phyloP scores from a whole-genome alignment of 345 rosid genomes.

The Mallotus nudiflorus region DNA sequence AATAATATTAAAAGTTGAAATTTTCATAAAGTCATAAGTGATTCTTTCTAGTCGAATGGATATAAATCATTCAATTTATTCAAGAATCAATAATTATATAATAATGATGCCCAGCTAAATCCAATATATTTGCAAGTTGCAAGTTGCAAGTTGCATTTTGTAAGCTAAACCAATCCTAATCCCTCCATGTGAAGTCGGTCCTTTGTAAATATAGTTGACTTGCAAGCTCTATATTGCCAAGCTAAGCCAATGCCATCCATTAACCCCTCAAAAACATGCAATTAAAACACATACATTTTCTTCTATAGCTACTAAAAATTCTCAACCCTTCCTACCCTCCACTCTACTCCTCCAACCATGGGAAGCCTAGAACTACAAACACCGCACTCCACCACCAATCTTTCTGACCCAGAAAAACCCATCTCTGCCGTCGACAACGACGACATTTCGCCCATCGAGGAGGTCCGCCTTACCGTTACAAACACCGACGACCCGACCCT shows the following conservation, averaged over 20 bases:
- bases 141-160: no score
- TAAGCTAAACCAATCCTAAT: no score
- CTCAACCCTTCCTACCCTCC: background rate
- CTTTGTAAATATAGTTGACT: background rate
- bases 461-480: conserved; percentile 75
- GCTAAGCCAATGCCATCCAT: no score
- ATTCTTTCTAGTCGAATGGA: no score
- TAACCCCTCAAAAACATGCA: no score
- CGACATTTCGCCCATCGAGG: conserved; percentile 68
- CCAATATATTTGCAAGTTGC: no score
- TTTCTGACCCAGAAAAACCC: conserved; percentile 25
- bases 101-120: no score
- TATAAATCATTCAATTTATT: no score
- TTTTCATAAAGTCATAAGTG: no score
- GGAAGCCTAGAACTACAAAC: conserved; percentile 34
- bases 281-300: background rate
- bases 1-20: no score
- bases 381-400: conserved; percentile 15
- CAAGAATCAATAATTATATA: no score
- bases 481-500: conserved; percentile 74
- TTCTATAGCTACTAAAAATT: background rate
- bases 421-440: conserved; percentile 21
- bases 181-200: background rate
- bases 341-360: conserved; percentile 17
- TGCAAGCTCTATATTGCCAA: background rate